A percentile compares a stretch with the other conserved stretches of the same genome.
These are phyloP conservation scores for Ilyonectria sp. DNA, from an alignment of 2,329 filamentous ascomycete genomes.

Conservation along the genomic window DNA sequence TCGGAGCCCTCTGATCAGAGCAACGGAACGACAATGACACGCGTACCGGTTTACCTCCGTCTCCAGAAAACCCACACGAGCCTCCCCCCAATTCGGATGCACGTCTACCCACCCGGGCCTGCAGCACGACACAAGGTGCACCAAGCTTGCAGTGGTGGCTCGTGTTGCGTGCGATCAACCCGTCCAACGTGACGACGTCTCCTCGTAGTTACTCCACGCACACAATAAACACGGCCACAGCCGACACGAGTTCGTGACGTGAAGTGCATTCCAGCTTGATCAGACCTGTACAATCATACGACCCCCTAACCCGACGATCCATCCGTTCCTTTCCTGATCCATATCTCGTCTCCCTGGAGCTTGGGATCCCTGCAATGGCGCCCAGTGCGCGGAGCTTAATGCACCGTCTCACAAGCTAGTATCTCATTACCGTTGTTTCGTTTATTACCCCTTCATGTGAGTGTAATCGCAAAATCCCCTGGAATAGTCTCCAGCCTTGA, in stretches of 20 bases:
- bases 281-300: slow-evolving; percentile 22
- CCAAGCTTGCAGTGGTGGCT: slow-evolving; percentile 30
- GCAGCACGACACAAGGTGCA: slow-evolving; percentile 22
- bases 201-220: slow-evolving; percentile 15
- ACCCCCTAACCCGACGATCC: slow-evolving; percentile 9
- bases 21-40: not conserved
- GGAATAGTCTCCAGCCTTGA: not conserved
- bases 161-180: slow-evolving; percentile 27
- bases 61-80: not conserved
- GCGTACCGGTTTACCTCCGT: slow-evolving; percentile 4
- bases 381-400: not conserved
- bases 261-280: slow-evolving; percentile 29
- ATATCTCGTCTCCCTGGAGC: slow-evolving; percentile 21
- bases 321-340: slow-evolving; percentile 15
- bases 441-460: slow-evolving; percentile 7
- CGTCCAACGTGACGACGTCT: slow-evolving; percentile 9
- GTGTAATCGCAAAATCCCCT: not conserved
- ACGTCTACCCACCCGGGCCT: slow-evolving; percentile 23
- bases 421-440: slow-evolving; percentile 18
- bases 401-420: slow-evolving; percentile 8
- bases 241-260: slow-evolving; percentile 19
- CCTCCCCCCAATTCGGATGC: slow-evolving; percentile 14
- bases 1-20: not conserved
- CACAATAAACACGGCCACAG: slow-evolving; percentile 1
- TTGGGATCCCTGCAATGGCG: slow-evolving; percentile 17